Percentiles rank a stretch among this genome's conserved stretches.
phyloP scores from a whole-genome alignment of 208 protist species.

The Leishmania martiniquensis region DNA sequence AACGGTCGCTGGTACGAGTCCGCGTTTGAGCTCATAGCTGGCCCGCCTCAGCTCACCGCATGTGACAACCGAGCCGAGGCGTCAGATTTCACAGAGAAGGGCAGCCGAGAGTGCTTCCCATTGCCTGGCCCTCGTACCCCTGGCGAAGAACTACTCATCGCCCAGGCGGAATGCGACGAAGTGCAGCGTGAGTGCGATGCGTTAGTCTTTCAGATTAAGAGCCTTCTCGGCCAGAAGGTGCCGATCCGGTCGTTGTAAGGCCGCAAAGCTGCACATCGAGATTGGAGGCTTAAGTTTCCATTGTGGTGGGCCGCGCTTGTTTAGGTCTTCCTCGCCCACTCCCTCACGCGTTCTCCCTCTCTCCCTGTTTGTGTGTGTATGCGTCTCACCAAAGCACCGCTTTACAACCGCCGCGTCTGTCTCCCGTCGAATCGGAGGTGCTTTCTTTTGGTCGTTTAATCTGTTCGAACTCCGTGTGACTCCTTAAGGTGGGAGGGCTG shows the following conservation, averaged over 20 bases:
- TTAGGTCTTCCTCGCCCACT: no score
- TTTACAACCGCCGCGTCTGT: not conserved
- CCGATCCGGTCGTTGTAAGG: not conserved
- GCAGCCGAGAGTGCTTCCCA: not conserved
- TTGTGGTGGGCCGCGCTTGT: not conserved
- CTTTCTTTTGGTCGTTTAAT: not conserved
- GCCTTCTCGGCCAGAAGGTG: slow-evolving; percentile 6
- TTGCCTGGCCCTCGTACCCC: slow-evolving; percentile 2
- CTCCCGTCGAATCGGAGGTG: not conserved
- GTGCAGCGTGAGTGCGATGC: slow-evolving; percentile 69
- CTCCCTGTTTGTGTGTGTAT: not conserved
- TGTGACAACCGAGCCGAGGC: not conserved
- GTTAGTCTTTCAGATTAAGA: slow-evolving; percentile 48
- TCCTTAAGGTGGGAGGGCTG: not conserved
- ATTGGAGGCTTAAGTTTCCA: not conserved
- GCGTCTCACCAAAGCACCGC: not conserved
- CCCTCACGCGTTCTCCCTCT: not conserved
- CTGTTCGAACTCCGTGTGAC: not conserved
- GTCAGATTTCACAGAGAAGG: not conserved
- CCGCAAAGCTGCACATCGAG: no score
- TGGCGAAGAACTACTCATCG: slow-evolving; percentile 31
- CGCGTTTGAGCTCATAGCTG: slow-evolving; percentile 5
- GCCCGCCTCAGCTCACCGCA: not conserved
- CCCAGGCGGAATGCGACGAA: slow-evolving; percentile 36
- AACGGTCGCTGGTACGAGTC: slow-evolving; percentile 29